Evolutionary conservation across 1,284 basidiomycete genomes (phyloP), one percentile per base, ranked within the genome.

Genomic region (Boletellus sp.): DNA sequence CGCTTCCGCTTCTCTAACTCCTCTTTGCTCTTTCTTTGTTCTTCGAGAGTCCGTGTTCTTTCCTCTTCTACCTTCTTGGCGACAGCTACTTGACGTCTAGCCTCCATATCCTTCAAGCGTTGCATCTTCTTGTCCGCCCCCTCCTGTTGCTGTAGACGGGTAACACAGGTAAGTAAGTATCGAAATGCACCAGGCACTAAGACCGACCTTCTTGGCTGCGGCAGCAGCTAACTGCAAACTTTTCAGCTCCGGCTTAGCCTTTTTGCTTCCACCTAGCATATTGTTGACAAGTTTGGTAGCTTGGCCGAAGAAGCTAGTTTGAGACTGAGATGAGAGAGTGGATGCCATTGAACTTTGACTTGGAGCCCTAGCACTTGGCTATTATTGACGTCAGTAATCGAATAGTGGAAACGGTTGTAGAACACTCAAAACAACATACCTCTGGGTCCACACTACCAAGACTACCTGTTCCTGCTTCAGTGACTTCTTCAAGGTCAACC

Each of bases 31-130:
- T 82, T 89, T 61, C 77, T 80, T 59, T 91, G 86, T 57, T 85
- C 78, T 54, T 90, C 86, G 41, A 77, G 65, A 19, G 74, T 70
- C 38, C 78, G 80, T 2, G 75, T 71, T 63, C 82, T 88, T 62
- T 90, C 88, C 61, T 91, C 89, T 49, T 91, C 90, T 1, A 78
- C 84, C 67, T 92, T 93, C 65, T 83, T 79, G 63, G 89, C 83
- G 48, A 82, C 71, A 2, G 82, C 83, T 16, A 79, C 80, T 55
- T 86, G 84, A 22, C 89, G 82, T 42, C 89, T 77, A 47, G 80
- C 77, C 59, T 94, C 91, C 79, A 89, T 86, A 58, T 93, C 88
- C 61, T 85, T 89, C 55, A 87, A 71, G 22, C 87, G 74, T 4
- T 77, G 73, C 1, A 79, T 81, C 67, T 91, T 93, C 71, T 88